Evolutionary conservation across 352 stramenopile genomes (phyloP), one percentile per base, ranked within the genome.

Genomic region (Globisporangium cystogenes): DNA sequence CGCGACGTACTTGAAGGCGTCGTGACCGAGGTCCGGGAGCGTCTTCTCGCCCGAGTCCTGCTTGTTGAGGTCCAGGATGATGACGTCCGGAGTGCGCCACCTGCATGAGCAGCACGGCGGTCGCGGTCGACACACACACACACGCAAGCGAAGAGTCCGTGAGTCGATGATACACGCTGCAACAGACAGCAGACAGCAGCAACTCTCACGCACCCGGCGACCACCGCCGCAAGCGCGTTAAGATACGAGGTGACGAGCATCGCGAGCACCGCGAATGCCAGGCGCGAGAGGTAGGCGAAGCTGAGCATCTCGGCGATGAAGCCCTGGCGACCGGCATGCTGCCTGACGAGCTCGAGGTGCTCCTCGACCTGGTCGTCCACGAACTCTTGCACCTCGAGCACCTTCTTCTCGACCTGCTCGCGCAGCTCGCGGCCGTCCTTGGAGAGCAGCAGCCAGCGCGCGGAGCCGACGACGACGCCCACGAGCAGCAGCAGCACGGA

Each of bases 221-320:
- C 83, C 31, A 89, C 80, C 4, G 84, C 79, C 4, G 84, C 84
- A 21, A 94, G 59, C 24, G 82, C 86, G 51, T 94, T 94, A 26
- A 94, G 60, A 35, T 94, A 94, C 46, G 81, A 90, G 16, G 84
- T 79, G 27, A 92, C 64, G 53, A 91, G 88, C 44, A 92, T 68
- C 4, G 60, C 74, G 56, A 91, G 66, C 59, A 94, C 68, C 41
- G 84, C 88, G 53, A 93, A 90, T 16, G 76, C 82, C 33, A 94
- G 73, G 3, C 84, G 71, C 33, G 82, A 93, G 21, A 94, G 69
- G 60, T 94, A 94, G 18, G 82, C 78, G 56, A 82, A 89, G 72
- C 82, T 93, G 49, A 93, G 70, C 84, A 94, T 94, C 68, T 94
- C 82, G 44, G 74, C 70, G 57, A 93, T 87, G 62, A 94, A 94